phyloP scores from a whole-genome alignment of 768 basidiomycete species.

The Podaxis sp. region DNA sequence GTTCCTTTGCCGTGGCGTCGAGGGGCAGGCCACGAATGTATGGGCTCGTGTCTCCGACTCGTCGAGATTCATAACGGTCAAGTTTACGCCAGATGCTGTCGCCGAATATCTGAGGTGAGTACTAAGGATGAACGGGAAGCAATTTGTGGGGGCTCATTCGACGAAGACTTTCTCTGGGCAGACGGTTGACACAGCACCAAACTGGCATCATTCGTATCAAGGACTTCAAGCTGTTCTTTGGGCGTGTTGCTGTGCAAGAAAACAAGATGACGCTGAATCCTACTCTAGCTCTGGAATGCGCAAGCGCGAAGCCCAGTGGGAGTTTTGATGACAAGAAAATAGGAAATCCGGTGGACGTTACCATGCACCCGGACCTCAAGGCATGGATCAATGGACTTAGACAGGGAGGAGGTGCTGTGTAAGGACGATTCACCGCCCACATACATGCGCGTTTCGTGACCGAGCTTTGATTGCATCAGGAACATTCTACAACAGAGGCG shows the following conservation, averaged over 20 bases:
- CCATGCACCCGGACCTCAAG: conserved; percentile 37
- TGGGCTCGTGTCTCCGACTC: conserved; percentile 72
- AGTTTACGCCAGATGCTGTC: conserved; percentile 54
- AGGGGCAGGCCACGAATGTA: conserved; percentile 39
- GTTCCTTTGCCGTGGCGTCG: conserved; percentile 54
- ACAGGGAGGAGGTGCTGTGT: conserved; percentile 62
- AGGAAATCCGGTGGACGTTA: conserved; percentile 51
- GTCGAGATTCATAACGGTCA: conserved; percentile 45
- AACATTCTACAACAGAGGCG: conserved; percentile 27
- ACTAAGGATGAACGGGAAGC: neutral
- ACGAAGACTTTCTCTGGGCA: conserved; percentile 24
- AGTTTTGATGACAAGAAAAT: conserved; percentile 44
- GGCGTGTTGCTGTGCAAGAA: conserved; percentile 48
- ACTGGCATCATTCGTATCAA: conserved; percentile 49
- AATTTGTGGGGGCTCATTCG: conserved; percentile 9
- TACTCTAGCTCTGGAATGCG: conserved; percentile 57
- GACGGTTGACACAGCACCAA: conserved; percentile 43
- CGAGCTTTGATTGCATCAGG: conserved; percentile 40
- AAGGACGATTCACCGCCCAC: conserved; percentile 25
- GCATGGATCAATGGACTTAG: conserved; percentile 60
- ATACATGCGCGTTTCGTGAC: neutral
- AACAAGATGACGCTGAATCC: conserved; percentile 36
- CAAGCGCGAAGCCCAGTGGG: conserved; percentile 39
- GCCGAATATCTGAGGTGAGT: conserved; percentile 41
- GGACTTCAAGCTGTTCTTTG: conserved; percentile 49